Evolutionary conservation across 2,329 filamentous ascomycete species (phyloP).

Genomic region (Neocatenulostroma microsporum): DNA sequence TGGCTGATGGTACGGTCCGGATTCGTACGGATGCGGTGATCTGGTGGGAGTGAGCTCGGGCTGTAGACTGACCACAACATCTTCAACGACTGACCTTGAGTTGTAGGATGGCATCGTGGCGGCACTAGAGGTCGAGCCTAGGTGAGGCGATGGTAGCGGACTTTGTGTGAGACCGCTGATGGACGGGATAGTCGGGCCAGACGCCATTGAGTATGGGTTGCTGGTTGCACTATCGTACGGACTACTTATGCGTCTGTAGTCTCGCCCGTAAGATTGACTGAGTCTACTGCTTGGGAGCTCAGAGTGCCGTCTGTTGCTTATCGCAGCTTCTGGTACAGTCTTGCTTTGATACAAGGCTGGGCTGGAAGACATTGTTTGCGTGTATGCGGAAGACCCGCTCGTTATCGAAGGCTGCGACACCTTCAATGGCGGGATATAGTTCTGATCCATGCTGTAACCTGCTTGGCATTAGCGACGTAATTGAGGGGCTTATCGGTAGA

Average conservation of each 20-base stretch:
- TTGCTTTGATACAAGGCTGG: conserved; percentile 26
- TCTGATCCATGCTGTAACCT: conserved; percentile 27
- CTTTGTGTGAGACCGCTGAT: conserved; percentile 29
- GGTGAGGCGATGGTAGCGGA: conserved; percentile 25
- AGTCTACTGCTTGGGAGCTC: conserved; percentile 16
- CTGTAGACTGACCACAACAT: background rate
- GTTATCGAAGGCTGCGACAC: conserved; percentile 23
- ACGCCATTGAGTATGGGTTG: conserved; percentile 21
- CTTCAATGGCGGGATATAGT: conserved; percentile 28
- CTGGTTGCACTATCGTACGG: conserved; percentile 20
- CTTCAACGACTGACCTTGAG: conserved; percentile 15
- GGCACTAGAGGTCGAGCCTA: conserved; percentile 14
- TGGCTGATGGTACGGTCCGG: conserved; percentile 21
- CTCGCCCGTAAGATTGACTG: conserved; percentile 19
- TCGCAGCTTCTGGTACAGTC: conserved; percentile 13
- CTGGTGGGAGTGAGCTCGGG: conserved; percentile 14
- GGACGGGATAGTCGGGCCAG: conserved; percentile 24
- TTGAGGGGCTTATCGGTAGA: too few relatives aligned
- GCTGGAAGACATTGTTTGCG: conserved; percentile 23
- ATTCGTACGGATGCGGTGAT: conserved; percentile 26
- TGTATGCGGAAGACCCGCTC: conserved; percentile 18
- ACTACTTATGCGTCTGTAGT: conserved; percentile 23
- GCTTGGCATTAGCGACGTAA: too few relatives aligned
- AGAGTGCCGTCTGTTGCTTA: conserved; percentile 17
- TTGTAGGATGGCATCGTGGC: conserved; percentile 20